phyloP scores from a whole-genome alignment of 2,329 filamentous ascomycete species.

The Diaporthe caulivora region DNA sequence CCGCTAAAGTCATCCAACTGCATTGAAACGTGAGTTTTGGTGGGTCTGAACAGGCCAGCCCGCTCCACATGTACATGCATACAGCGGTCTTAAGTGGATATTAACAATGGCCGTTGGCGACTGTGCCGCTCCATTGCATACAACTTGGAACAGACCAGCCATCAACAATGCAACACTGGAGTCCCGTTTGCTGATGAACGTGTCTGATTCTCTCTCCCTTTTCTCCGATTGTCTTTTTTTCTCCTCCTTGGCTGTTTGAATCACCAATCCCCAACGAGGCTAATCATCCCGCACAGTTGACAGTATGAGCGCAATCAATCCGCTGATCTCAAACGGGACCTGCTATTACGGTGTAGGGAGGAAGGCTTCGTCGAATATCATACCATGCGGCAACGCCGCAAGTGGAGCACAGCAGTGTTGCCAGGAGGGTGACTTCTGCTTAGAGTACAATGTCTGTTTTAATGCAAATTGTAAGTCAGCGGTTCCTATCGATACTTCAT shows the following conservation, averaged over 20 bases:
- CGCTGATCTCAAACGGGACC: constrained; percentile 24
- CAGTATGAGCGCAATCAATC: constrained; percentile 6
- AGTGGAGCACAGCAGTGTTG: constrained; percentile 23
- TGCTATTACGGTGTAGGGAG: constrained; percentile 14
- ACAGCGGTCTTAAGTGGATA: neutral
- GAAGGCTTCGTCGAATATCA: neutral
- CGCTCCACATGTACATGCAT: constrained; percentile 15
- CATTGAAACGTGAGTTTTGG: neutral
- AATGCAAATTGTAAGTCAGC: constrained; percentile 11
- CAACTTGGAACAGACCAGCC: constrained; percentile 1
- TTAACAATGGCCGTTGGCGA: neutral
- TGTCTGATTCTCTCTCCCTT: neutral
- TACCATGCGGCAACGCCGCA: constrained; percentile 23
- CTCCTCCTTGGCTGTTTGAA: neutral
- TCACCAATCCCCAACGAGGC: neutral
- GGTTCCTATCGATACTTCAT: no score
- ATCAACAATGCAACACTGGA: neutral
- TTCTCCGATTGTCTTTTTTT: no score
- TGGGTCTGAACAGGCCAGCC: neutral
- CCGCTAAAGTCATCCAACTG: constrained; percentile 12
- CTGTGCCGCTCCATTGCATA: constrained; percentile 11
- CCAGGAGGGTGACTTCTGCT: constrained; percentile 25
- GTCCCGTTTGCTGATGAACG: neutral
- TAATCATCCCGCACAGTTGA: neutral
- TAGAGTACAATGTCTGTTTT: constrained; percentile 25